Evolutionary conservation across 164 flowering plant genomes (phyloP), one percentile per base, ranked within the genome.

Genomic region (Annona cherimola): DNA sequence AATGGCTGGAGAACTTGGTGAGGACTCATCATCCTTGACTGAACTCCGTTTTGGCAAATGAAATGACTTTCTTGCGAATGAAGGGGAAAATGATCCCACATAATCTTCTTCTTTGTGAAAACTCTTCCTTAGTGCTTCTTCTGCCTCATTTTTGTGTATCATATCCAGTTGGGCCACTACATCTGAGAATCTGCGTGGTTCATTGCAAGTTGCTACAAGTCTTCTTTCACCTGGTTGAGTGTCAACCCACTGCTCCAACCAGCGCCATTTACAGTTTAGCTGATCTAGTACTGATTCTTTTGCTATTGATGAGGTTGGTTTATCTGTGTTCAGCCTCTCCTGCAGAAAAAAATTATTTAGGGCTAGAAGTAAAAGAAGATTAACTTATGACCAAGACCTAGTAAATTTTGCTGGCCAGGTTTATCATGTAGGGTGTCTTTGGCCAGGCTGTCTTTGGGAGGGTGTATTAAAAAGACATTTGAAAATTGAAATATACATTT

Each of bases 201-300:
- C 26, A 39, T 50, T 46, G 50, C 50, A 11, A 1, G n/a, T 19
- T 55, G 7, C 9, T 66, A 78, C 84, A 75, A 74, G 81, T 45
- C 85, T 81, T 73, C 77, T 85, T 4, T 80, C 9, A 16, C 57
- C 16, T 57, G 85, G 61, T 68, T 86, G 88, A 43, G 86, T 71
- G 73, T 90, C 88, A 45, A 88, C 87, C 89, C 91, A 88, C 74
- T 90, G 81, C 68, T 92, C 91, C 68, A 92, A 71, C 95, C 93
- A 90, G 73, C 82, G 82, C 78, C 80, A 72, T 67, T 83, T 84
- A 54, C 82, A 86, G 66, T 71, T 71, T 18, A 71, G 73, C 46
- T 77, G 79, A 62, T 76, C 74, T 20, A 79, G 73, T 46, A 86
- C 89, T 5, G 84, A 68, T 67, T 88, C 91, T 66, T 83, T 42